A percentile compares a stretch with the other conserved stretches of the same genome.
phyloP scores from a whole-genome alignment of 148 eudicot genomes.

The Polygonum maritimum region DNA sequence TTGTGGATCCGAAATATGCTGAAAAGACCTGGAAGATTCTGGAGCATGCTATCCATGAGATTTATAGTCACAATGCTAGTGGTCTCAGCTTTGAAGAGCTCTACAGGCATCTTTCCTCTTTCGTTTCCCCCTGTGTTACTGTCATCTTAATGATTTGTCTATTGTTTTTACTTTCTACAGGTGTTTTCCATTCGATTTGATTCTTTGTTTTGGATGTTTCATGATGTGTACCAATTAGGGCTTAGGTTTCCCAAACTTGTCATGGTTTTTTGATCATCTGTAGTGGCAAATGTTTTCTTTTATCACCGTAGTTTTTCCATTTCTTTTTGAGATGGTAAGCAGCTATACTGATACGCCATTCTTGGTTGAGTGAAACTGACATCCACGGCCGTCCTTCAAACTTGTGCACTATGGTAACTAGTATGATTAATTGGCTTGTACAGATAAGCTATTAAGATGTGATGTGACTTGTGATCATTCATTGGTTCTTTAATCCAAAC shows the following conservation, averaged over 20 bases:
- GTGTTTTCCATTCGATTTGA: background rate
- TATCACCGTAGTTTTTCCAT: background rate
- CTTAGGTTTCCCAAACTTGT: background rate
- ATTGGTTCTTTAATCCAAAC: background rate
- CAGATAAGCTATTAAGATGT: background rate
- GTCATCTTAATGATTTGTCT: background rate
- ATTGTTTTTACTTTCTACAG: background rate
- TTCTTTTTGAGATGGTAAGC: background rate
- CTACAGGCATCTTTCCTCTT: constrained; percentile 36
- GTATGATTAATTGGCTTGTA: background rate
- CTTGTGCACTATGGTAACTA: background rate
- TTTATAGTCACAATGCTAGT: constrained; percentile 73
- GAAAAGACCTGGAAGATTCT: constrained; percentile 76
- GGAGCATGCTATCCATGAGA: constrained; percentile 76
- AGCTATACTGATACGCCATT: background rate
- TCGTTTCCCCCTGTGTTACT: background rate
- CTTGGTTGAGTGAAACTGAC: background rate
- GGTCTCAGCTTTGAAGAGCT: constrained; percentile 80
- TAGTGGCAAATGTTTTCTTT: background rate
- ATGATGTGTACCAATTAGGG: background rate
- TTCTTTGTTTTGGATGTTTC: background rate
- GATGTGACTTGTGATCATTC: background rate
- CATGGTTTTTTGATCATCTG: background rate
- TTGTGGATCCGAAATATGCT: constrained; percentile 78
- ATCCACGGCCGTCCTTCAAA: background rate